These are phyloP conservation scores for Leavenworthia alabamica DNA, from an alignment of 345 rosid genomes.

Conservation along the genomic window DNA sequence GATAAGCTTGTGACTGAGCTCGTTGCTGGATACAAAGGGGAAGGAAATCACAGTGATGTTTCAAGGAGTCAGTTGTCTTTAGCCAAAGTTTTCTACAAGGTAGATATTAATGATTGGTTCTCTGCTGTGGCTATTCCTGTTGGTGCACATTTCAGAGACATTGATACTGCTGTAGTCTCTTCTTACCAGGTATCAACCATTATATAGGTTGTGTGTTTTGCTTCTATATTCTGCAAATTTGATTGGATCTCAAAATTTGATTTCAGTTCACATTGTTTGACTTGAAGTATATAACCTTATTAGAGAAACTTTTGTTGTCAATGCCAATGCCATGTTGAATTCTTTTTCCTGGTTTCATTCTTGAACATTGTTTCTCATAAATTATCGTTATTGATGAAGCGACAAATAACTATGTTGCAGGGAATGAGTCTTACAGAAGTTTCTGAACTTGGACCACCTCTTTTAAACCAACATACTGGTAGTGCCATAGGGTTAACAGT, in stretches of 20 bases:
- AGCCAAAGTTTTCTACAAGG: slow-evolving; percentile 57
- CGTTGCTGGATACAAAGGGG: slow-evolving; percentile 41
- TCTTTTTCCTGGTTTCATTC: neutral
- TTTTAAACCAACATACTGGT: slow-evolving; percentile 52
- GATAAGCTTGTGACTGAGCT: slow-evolving; percentile 65
- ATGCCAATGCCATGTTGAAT: neutral
- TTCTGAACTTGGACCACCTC: slow-evolving; percentile 61
- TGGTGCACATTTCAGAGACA: slow-evolving; percentile 73
- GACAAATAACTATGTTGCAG: slow-evolving; percentile 32
- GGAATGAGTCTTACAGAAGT: slow-evolving; percentile 52
- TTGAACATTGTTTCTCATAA: neutral
- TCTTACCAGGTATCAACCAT: slow-evolving; percentile 44
- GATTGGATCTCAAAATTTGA: neutral
- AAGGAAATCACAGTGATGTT: slow-evolving; percentile 20
- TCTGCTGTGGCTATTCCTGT: slow-evolving; percentile 62
- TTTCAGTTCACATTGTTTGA: neutral
- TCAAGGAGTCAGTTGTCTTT: slow-evolving; percentile 50
- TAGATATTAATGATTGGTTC: slow-evolving; percentile 58
- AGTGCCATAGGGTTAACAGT: slow-evolving; percentile 52
- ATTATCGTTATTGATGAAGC: neutral
- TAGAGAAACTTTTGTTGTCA: neutral
- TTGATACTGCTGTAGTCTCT: slow-evolving; percentile 35
- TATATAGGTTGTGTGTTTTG: neutral
- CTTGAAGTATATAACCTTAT: neutral
- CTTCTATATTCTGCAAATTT: neutral